phyloP scores from a whole-genome alignment of 805 yeast species.

The Phaffomyces opuntiae region DNA sequence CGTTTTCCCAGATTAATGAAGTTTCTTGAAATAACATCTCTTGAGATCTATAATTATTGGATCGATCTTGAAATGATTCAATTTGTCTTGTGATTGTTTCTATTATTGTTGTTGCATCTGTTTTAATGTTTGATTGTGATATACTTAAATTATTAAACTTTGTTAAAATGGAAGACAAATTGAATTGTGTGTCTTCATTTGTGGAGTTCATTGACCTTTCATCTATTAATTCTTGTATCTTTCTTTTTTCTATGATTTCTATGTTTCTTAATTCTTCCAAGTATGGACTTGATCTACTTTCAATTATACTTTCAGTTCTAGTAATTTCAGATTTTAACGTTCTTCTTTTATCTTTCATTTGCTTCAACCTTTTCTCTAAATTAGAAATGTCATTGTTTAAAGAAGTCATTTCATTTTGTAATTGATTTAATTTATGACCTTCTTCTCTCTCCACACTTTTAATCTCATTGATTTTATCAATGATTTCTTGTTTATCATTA shows the following conservation, averaged over 20 bases:
- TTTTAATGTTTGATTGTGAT: neutral
- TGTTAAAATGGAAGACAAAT: neutral
- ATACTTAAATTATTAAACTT: neutral
- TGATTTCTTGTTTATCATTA: slow-evolving; percentile 25
- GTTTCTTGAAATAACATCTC: slow-evolving; percentile 12
- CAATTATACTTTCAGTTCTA: slow-evolving; percentile 39
- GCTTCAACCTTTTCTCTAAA: slow-evolving; percentile 28
- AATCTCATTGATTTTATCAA: slow-evolving; percentile 29
- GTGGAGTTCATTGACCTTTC: neutral
- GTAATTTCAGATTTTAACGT: slow-evolving; percentile 32
- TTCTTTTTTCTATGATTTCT: slow-evolving; percentile 29
- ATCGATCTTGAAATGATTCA: slow-evolving; percentile 13
- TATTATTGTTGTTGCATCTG: slow-evolving; percentile 7
- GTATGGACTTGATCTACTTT: slow-evolving; percentile 38
- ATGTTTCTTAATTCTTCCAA: slow-evolving; percentile 33
- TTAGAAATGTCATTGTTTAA: slow-evolving; percentile 32
- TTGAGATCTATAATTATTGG: slow-evolving; percentile 6
- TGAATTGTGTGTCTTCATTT: neutral
- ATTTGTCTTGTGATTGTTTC: slow-evolving; percentile 18
- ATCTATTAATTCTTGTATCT: slow-evolving; percentile 10
- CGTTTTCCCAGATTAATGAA: slow-evolving; percentile 17
- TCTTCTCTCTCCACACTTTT: slow-evolving; percentile 31
- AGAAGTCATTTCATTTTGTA: slow-evolving; percentile 25
- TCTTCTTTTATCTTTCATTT: slow-evolving; percentile 27
- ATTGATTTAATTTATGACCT: slow-evolving; percentile 32